Percentiles rank a stretch among this genome's conserved stretches.
phyloP scores from a whole-genome alignment of 306 rosid genomes.

The Vigna nakashimae region DNA sequence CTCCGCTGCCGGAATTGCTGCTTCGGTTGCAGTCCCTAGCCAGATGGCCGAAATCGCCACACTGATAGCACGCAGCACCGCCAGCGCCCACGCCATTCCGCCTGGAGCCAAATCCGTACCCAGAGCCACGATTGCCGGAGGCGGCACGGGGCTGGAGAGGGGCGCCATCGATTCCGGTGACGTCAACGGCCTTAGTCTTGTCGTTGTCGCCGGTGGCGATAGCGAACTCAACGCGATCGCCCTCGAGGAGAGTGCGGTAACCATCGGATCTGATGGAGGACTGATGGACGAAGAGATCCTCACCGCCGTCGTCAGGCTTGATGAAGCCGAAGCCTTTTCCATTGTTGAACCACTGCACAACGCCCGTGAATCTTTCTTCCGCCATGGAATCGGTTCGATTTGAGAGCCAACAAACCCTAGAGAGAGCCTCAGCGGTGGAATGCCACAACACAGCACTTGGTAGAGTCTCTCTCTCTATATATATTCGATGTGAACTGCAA shows the following conservation, averaged over 20 bases:
- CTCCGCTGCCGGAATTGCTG: slow-evolving; percentile 45
- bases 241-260: slow-evolving; percentile 67
- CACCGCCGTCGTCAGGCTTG: slow-evolving; percentile 77
- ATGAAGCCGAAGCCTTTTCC: slow-evolving; percentile 86
- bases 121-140: not conserved
- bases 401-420: slow-evolving; percentile 47
- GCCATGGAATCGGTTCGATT: slow-evolving; percentile 56
- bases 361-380: slow-evolving; percentile 78
- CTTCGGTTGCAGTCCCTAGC: slow-evolving; percentile 70
- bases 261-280: slow-evolving; percentile 91
- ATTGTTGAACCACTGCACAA: slow-evolving; percentile 83
- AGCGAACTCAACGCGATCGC: slow-evolving; percentile 74
- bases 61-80: slow-evolving; percentile 65
- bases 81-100: slow-evolving; percentile 51
- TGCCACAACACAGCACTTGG: not conserved
- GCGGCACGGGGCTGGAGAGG: slow-evolving; percentile 51
- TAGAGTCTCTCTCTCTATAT: not conserved
- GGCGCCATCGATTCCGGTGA: slow-evolving; percentile 70
- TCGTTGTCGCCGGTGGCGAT: slow-evolving; percentile 66
- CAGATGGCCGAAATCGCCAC: slow-evolving; percentile 76
- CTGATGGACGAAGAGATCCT: slow-evolving; percentile 88
- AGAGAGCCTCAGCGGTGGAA: not conserved
- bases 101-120: slow-evolving; percentile 44
- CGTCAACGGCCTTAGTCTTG: slow-evolving; percentile 84
- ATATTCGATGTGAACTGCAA: not conserved